Base-by-base conservation (phyloP, 2,329 filamentous ascomycete genomes). In the Xylaria sp. region DNA sequence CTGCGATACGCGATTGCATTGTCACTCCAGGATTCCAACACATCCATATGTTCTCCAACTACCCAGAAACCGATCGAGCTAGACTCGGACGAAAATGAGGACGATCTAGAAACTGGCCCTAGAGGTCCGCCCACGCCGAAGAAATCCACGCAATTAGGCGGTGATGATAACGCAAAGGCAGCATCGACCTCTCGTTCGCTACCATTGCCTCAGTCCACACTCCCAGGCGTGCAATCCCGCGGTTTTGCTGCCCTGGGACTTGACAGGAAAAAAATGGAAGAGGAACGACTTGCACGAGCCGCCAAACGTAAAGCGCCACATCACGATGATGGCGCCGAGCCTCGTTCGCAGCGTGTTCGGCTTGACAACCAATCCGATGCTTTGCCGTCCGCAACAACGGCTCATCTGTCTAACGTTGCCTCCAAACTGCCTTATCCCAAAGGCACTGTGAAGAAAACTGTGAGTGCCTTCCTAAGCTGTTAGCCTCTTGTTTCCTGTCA, bases 181-280 rank as follows among this genome's bases (percentile, higher is more conserved):
- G n/a, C 70, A 47, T 58, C 71, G 45, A 53, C 67, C 30, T 53
- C 65, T 42, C 24, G 17, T 27, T 51, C 50, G 12, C 19, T 12
- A 3, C 21, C 55, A 34, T 32, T 19, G 11, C 21, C 60, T 19
- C 50, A 51, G 39, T 3, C 39, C 4, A 39, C 24, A 12, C 27
- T 24, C 39, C 24, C 39, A 45, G 21, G 9, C n/a, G n/a, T 9
- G 14, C 45, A 61, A 21, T 19, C 63, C 9, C 53, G 58, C 53
- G 53, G 68, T 21, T 69, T 75, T 19, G 36, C 71, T 34, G 82
- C 84, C 0, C 73, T 88, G 4, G 85, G 86, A 3, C 79, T 97
- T 1, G 87, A 97, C 81, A 88, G 94, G 42, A 93, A 90, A 79
- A 87, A 89, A 61, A 96, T 97, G 93, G 95, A 98, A 78, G 85